Evolutionary conservation across 2,329 filamentous ascomycete genomes (phyloP).

Genomic region (Trematosphaeria pertusa): DNA sequence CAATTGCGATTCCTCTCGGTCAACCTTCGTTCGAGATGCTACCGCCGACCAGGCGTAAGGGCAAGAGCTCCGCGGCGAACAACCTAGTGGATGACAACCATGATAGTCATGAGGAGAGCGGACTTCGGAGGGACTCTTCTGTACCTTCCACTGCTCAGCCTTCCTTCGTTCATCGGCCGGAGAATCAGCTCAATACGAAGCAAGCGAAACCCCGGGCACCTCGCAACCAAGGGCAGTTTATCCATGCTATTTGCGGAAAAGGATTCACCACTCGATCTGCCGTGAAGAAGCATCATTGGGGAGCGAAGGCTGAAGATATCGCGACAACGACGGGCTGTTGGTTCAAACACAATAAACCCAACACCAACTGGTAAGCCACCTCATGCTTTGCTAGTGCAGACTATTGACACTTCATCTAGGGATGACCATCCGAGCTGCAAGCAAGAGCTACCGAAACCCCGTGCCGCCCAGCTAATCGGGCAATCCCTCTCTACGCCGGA

Average conservation of each 20-base stretch:
- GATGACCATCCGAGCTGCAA: conserved; percentile 40
- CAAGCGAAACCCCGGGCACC: not conserved
- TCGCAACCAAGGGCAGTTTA: conserved; percentile 12
- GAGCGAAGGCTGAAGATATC: conserved; percentile 27
- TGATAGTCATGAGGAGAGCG: no score
- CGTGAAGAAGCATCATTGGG: conserved; percentile 47
- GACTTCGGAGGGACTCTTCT: no score
- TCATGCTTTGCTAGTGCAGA: not conserved
- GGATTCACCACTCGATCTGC: conserved; percentile 27
- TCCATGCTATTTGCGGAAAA: conserved; percentile 41
- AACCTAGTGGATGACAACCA: no score
- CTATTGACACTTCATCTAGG: conserved; percentile 14
- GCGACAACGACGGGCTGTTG: conserved; percentile 41
- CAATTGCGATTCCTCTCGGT: conserved; percentile 14
- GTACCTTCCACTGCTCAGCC: no score
- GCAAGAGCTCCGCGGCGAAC: not conserved
- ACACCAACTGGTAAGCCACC: conserved; percentile 30
- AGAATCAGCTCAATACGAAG: not conserved
- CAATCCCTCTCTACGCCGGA: not conserved
- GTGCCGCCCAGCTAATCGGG: no score
- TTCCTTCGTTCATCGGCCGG: no score
- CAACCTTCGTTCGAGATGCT: conserved; percentile 15
- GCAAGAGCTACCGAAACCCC: conserved; percentile 1
- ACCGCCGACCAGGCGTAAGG: conserved; percentile 6
- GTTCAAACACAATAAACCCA: conserved; percentile 37